These are phyloP conservation scores for Polyplosphaeria fusca DNA, from an alignment of 495 filamentous ascomycete species.

Conservation along the genomic window DNA sequence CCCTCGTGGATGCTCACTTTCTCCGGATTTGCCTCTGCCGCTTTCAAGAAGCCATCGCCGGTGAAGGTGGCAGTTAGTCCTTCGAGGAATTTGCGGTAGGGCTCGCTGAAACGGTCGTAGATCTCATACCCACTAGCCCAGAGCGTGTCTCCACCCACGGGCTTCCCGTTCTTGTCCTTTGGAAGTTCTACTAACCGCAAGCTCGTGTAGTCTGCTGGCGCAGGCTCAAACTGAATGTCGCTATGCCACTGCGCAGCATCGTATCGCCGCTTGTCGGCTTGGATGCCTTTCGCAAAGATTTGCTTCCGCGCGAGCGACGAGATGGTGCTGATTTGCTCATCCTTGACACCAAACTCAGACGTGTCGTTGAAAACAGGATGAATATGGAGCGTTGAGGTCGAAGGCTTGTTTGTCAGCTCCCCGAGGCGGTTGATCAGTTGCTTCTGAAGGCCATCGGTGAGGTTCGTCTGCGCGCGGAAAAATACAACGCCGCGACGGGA, in stretches of 20 bases:
- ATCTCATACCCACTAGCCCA: slow-evolving; percentile 78
- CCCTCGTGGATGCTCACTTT: slow-evolving; percentile 52
- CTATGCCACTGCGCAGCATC: slow-evolving; percentile 58
- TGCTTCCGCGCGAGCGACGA: slow-evolving; percentile 39
- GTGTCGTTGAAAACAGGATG: slow-evolving; percentile 63
- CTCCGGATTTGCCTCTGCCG: slow-evolving; percentile 48
- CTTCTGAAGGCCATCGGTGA: slow-evolving; percentile 19
- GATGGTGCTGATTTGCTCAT: slow-evolving; percentile 69
- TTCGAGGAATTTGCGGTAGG: slow-evolving; percentile 65
- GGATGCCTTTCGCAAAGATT: slow-evolving; percentile 46
- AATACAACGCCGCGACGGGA: slow-evolving; percentile 25
- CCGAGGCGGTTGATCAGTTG: slow-evolving; percentile 19
- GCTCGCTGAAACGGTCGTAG: slow-evolving; percentile 69
- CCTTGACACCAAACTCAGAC: slow-evolving; percentile 55
- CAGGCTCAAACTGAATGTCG: slow-evolving; percentile 67
- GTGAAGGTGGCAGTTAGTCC: slow-evolving; percentile 62
- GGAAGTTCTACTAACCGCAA: slow-evolving; percentile 13
- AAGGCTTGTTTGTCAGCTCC: slow-evolving; percentile 5
- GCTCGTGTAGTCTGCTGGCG: slow-evolving; percentile 61
- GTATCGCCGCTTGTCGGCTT: slow-evolving; percentile 34
- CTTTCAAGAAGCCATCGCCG: slow-evolving; percentile 56
- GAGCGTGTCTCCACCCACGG: slow-evolving; percentile 68
- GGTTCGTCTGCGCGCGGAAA: slow-evolving; percentile 20
- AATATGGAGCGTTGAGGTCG: slow-evolving; percentile 53
- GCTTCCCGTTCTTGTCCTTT: background rate